Base-by-base conservation (phyloP, 2,329 filamentous ascomycete species). In the Sodiomyces alkalinus region DNA sequence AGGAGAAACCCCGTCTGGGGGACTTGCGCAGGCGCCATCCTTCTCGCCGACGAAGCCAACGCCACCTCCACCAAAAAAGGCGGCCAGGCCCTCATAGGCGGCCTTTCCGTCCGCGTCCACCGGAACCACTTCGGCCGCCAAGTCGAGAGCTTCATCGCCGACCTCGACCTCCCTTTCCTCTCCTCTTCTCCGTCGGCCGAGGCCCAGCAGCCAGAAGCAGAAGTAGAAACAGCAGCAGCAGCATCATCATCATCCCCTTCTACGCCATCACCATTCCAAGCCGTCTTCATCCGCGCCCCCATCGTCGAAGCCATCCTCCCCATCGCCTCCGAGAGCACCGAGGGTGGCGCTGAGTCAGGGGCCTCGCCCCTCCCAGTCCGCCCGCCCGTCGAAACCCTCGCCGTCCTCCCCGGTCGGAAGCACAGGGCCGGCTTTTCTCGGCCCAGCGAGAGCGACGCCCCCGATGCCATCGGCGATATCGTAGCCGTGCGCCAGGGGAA, bases 121-220 rank as follows among this genome's bases (percentile, higher is more conserved):
- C 69, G 90, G 26, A 98, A 96, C 47, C 83, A 94, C 51, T 98
- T 94, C 46, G 90, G 90, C 4, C 71, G 87, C 30, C 90, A 98
- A 53, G 77, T 80, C 10, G 83, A 96, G 54, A 92, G 80, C 47
- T 96, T 96, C 51, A 74, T 90, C 44, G 74, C 78, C 0, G 66
- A 73, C 26, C 52, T 94, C 18, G 55, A 77, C 10, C 57, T 94
- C 15, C 72, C 76, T 0, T 92, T 92, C 43, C 56, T 92, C 5
- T 43, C n/a, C n/a, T n/a, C n/a, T n/a, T n/a, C n/a, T n/a, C n/a
- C n/a, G n/a, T n/a, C 39, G 10, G 47, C 41, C 10, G 42, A 32
- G 9, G 31, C 25, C 17, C 14, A n/a, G 3, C 19, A 15, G 12
- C 9, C n/a, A 5, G 13, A 26, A 17, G 22, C 22, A n/a, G n/a